Evolutionary conservation across 2,329 filamentous ascomycete genomes (phyloP), one percentile per base, ranked within the genome.

Genomic region (Apiospora kogelbergensis): DNA sequence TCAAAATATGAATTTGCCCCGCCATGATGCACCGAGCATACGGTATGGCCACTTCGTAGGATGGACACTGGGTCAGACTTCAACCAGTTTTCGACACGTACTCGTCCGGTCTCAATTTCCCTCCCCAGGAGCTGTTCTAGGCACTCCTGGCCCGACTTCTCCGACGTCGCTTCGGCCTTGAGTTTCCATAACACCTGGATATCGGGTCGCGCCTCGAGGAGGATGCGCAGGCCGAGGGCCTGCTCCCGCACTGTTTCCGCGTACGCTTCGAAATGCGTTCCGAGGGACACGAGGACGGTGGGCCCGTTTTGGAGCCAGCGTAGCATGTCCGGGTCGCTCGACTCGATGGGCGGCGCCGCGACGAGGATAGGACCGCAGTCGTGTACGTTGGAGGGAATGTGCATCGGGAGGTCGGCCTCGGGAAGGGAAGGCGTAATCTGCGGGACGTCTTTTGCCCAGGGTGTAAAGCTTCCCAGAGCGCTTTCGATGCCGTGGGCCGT

Each of bases 21-120:
- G 20, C 57, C 57, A 63, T 63, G 57, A 63, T 63, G 57, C 57
- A 63, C 57, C 57, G 57, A 63, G 57, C 57, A 63, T 22, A 63
- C 57, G 11, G 33, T 63, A 63, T 63, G 57, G 57, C 57, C 57
- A 30, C 57, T 63, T 30, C 57, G 26, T 22, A 63, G 37, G 24
- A 63, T 63, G 6, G 57, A 17, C 57, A 63, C 57, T 20, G 57
- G 57, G 11, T 63, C 57, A 4, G 57, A 17, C 24, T 63, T 63
- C 24, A 63, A 15, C 57, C 57, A 63, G 57, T 33, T 63, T 22
- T 63, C 57, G 57, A 63, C 24, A 7, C 57, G 57, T 17, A 63
- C 24, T 15, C 57, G 26, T 7, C 57, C 57, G 57, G 7, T 40
- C 15, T 63, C 37, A 6, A 63, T 63, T 15, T 63, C 57, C 57